Evolutionary conservation across 1,284 basidiomycete species (phyloP), one percentile per base, ranked within the genome.

Genomic region (Trametes pubescens): DNA sequence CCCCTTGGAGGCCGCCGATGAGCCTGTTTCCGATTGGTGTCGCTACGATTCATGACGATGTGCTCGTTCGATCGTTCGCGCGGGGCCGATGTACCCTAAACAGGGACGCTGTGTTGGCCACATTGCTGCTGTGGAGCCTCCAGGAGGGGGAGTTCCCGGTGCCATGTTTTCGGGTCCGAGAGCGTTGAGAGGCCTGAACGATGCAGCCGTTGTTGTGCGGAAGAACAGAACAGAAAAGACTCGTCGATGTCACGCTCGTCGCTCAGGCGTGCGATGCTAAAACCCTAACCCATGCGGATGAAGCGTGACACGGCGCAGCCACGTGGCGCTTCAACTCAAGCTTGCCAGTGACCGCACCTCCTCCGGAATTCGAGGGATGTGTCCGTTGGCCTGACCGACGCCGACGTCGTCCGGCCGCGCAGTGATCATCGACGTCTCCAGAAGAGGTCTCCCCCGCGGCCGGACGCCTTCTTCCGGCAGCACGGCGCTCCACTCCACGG

Each of bases 371-470:
- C 18, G 6, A 22, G 32, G 26, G n/a, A 38, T 32, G 4, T 32
- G 29, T 32, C 29, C 29, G 4, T 32, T 32, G 29, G 26, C 46
- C 32, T 22, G 34, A 34, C 46, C 52, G 38, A 55, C 38, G 38
- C 38, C 53, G 59, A 54, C 53, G 51, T 54, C 24, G 24, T 53
- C 32, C 54, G 47, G 60, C 38, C 34, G 53, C 47, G 52, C 32
- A 24, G 59, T 32, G 52, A 37, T 51, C 24, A 56, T 61, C 48
- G 47, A 61, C 56, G 37, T 18, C 14, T 47, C 37, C 26, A 14
- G 38, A 37, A 51, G 21, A 18, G n/a, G 26, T 13, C 38, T 46
- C 21, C 21, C 24, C 52, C 51, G 46, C 26, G 3, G 10, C 16
- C 11, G 26, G 18, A 6, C 18, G 26, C 18, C 32, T 34, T 38